Evolutionary conservation across 768 basidiomycete genomes (phyloP).

Genomic region (Suillus plorans): DNA sequence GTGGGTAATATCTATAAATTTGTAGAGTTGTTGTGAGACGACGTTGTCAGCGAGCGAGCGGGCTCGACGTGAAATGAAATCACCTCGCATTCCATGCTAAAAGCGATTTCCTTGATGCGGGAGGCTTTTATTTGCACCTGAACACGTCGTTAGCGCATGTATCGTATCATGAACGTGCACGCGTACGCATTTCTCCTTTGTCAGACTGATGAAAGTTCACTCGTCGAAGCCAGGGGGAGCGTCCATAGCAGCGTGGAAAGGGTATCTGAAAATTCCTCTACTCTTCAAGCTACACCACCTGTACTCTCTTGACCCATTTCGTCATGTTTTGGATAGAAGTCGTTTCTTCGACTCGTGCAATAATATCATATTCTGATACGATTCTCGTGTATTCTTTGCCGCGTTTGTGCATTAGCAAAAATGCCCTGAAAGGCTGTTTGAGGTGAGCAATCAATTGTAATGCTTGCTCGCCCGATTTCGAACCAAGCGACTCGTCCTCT

Average conservation of each 20-base stretch:
- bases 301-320: not conserved
- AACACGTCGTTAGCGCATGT: not conserved
- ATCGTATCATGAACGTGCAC: not conserved
- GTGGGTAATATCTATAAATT: conserved; percentile 33
- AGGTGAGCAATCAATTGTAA: too few species aligned
- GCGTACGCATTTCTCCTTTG: conserved; percentile 37
- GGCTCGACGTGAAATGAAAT: not conserved
- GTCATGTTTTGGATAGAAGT: not conserved
- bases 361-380: not conserved
- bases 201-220: conserved; percentile 43
- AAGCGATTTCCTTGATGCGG: conserved; percentile 45
- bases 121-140: conserved; percentile 40
- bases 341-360: not conserved
- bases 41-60: not conserved
- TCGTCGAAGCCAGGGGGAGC: conserved; percentile 38
- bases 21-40: conserved; percentile 31
- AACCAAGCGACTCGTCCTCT: not conserved
- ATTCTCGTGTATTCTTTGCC: not conserved
- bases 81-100: conserved; percentile 46
- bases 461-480: not conserved
- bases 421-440: not conserved
- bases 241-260: conserved; percentile 29
- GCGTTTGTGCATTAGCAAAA: not conserved
- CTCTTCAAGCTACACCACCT: not conserved
- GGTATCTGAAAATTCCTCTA: too few species aligned